phyloP scores from a whole-genome alignment of 2,329 filamentous ascomycete genomes.

The Trichoderma aggressivum region DNA sequence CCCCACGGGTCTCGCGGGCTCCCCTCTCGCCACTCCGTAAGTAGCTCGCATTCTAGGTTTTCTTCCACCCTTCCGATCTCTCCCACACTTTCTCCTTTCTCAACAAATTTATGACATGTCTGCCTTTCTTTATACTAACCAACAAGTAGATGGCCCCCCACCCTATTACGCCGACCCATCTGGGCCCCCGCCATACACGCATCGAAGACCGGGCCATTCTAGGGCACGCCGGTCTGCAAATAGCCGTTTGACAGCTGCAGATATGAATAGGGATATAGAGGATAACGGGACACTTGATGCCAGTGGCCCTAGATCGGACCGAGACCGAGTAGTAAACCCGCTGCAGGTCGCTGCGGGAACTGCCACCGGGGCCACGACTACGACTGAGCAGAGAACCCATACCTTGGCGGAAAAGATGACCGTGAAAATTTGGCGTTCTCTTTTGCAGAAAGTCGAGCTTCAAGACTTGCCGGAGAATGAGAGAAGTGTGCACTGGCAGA shows the following conservation, averaged over 20 bases:
- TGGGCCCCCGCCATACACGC: constrained; percentile 20
- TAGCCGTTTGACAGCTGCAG: constrained; percentile 26
- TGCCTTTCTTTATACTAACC: neutral
- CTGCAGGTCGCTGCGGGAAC: constrained; percentile 20
- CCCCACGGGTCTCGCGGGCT: neutral
- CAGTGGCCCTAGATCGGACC: neutral
- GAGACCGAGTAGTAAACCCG: neutral
- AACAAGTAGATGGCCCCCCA: neutral
- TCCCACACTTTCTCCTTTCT: neutral
- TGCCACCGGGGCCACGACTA: constrained; percentile 34
- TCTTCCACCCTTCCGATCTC: neutral
- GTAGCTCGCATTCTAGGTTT: neutral
- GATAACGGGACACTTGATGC: constrained; percentile 14
- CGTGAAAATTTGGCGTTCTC: constrained; percentile 44
- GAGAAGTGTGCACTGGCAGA: constrained; percentile 40
- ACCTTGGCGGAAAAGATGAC: constrained; percentile 45
- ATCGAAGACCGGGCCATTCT: constrained; percentile 27
- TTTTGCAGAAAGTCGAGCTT: constrained; percentile 46
- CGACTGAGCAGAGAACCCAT: constrained; percentile 42
- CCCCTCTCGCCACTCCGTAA: constrained; percentile 1
- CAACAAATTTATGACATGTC: neutral
- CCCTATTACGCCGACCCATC: neutral
- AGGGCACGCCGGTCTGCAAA: constrained; percentile 28
- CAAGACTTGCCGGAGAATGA: constrained; percentile 45
- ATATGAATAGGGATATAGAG: constrained; percentile 25